Evolutionary conservation across 805 yeast species (phyloP).

Genomic region (Kodamaea kaohsiungensis): DNA sequence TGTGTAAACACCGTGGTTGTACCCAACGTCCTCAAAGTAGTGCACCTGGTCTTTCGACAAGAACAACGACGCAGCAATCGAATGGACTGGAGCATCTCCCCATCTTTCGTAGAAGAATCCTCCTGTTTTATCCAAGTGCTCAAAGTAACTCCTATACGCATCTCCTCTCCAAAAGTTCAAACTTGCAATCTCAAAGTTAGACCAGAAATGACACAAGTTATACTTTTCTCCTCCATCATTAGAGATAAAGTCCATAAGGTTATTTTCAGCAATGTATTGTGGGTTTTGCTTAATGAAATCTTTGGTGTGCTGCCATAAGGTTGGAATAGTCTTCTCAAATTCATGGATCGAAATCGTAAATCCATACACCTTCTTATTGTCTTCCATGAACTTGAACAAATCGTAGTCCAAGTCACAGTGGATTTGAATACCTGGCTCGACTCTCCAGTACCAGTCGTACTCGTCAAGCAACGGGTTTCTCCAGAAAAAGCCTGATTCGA

Average conservation of each 20-base stretch:
- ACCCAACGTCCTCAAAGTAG: slow-evolving; percentile 81
- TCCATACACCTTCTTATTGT: slow-evolving; percentile 77
- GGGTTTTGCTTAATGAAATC: slow-evolving; percentile 65
- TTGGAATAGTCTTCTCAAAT: slow-evolving; percentile 80
- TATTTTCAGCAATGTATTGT: slow-evolving; percentile 58
- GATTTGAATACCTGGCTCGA: slow-evolving; percentile 81
- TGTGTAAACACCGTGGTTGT: slow-evolving; percentile 77
- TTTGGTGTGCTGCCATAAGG: slow-evolving; percentile 77
- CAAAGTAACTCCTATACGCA: slow-evolving; percentile 70
- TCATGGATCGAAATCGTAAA: slow-evolving; percentile 85
- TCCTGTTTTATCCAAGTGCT: slow-evolving; percentile 73
- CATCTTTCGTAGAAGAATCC: slow-evolving; percentile 91
- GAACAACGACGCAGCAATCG: slow-evolving; percentile 82
- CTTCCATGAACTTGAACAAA: slow-evolving; percentile 78
- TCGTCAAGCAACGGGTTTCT: slow-evolving; percentile 70
- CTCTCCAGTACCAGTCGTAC: slow-evolving; percentile 92
- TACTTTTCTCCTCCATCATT: slow-evolving; percentile 68
- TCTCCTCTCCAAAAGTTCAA: slow-evolving; percentile 73
- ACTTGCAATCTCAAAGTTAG: slow-evolving; percentile 81
- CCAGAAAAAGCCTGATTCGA: slow-evolving; percentile 86
- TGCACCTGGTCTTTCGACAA: slow-evolving; percentile 70
- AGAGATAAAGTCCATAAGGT: slow-evolving; percentile 67
- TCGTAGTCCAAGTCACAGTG: slow-evolving; percentile 85
- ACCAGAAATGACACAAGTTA: slow-evolving; percentile 88
- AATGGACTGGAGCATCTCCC: slow-evolving; percentile 95